These are phyloP conservation scores for Triadica sebifera DNA, from an alignment of 345 rosid species.

Conservation along the genomic window DNA sequence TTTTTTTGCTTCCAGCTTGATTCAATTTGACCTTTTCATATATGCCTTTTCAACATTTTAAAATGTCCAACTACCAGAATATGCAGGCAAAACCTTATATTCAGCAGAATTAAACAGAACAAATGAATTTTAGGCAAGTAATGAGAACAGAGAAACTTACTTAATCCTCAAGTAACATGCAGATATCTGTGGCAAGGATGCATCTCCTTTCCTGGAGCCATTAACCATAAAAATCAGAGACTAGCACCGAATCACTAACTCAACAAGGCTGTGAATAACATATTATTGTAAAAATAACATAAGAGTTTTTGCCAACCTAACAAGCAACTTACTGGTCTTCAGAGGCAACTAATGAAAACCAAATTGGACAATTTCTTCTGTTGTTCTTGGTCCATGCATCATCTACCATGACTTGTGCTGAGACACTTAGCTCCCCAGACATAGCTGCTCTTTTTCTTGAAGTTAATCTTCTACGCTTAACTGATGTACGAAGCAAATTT, in stretches of 20 bases:
- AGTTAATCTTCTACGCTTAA: slow-evolving; percentile 58
- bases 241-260: slow-evolving; percentile 7
- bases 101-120: not conserved
- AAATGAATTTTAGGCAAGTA: not conserved
- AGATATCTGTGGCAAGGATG: slow-evolving; percentile 81
- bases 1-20: slow-evolving; percentile 1
- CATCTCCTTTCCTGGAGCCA: slow-evolving; percentile 72
- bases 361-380: slow-evolving; percentile 69
- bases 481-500: slow-evolving; percentile 52
- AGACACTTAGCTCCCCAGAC: slow-evolving; percentile 50
- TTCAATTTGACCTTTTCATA: not conserved
- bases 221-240: slow-evolving; percentile 18
- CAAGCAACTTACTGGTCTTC: slow-evolving; percentile 69
- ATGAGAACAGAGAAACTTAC: slow-evolving; percentile 41
- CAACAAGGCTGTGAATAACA: not conserved
- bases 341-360: slow-evolving; percentile 94
- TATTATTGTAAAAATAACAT: not conserved
- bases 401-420: slow-evolving; percentile 52
- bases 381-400: slow-evolving; percentile 46
- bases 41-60: not conserved
- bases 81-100: slow-evolving; percentile 3
- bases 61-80: slow-evolving; percentile 2
- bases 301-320: not conserved
- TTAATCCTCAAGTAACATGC: slow-evolving; percentile 72
- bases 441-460: slow-evolving; percentile 46